Conservation (phyloP, 306 rosid species). For the Oxytropis ochrocephala region DNA sequence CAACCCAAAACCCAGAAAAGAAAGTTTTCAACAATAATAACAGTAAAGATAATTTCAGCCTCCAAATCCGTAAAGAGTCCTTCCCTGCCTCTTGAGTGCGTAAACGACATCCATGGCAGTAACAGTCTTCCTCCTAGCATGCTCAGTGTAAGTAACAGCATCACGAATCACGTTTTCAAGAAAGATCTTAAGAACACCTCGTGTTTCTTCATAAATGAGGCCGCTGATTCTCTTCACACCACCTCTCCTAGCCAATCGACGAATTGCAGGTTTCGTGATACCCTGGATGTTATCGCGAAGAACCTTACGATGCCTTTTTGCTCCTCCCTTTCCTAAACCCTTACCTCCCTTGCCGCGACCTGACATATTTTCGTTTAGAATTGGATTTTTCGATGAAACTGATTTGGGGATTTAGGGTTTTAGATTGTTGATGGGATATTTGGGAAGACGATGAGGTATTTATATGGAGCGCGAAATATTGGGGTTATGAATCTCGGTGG, state of each 20-base stretch:
- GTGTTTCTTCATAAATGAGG: too few species aligned
- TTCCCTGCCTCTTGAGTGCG: conserved; percentile 33
- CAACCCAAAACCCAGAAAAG: too few species aligned
- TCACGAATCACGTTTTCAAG: conserved; percentile 33
- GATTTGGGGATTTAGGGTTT: not conserved
- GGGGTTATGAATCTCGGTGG: not conserved
- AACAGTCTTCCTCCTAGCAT: conserved; percentile 37
- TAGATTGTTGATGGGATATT: not conserved
- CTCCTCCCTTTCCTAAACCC: conserved; percentile 39
- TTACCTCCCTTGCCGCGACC: conserved; percentile 38
- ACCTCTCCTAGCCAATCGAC: too few species aligned
- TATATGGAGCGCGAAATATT: conserved; percentile 23
- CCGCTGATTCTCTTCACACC: too few species aligned
- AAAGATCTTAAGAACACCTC: conserved; percentile 31
- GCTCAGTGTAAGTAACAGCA: conserved; percentile 34
- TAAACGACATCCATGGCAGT: conserved; percentile 38
- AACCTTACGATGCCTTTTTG: conserved; percentile 33
- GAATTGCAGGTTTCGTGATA: too few species aligned
- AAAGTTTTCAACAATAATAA: too few species aligned
- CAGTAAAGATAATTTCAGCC: too few species aligned
- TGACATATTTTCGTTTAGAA: conserved; percentile 1
- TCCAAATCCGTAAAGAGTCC: conserved; percentile 25
- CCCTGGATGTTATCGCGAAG: conserved; percentile 36
- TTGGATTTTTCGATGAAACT: not conserved
- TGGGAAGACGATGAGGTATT: not conserved